Percentiles rank a stretch among this genome's conserved stretches.
phyloP scores from a whole-genome alignment of 257 asterid species.

The Gynochthodes officinalis region DNA sequence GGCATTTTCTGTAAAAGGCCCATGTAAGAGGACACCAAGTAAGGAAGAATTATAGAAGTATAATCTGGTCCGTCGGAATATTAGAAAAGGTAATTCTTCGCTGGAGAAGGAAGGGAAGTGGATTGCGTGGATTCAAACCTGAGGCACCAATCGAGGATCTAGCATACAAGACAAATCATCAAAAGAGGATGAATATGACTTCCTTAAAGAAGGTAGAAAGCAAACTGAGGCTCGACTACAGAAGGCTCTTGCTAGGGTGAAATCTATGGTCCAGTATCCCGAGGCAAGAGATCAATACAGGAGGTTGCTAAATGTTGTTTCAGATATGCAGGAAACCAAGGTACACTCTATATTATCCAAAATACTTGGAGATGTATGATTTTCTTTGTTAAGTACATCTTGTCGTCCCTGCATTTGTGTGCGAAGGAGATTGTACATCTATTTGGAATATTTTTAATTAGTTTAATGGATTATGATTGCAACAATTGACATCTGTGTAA shows the following conservation, averaged over 20 bases:
- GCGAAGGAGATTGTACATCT: too few relatives aligned
- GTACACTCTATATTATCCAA: slow-evolving; percentile 27
- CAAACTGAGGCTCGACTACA: slow-evolving; percentile 77
- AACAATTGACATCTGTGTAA: neutral
- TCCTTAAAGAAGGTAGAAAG: slow-evolving; percentile 78
- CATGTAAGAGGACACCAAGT: slow-evolving; percentile 96
- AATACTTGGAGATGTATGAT: neutral
- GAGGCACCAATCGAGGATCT: slow-evolving; percentile 51
- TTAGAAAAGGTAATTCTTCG: slow-evolving; percentile 78
- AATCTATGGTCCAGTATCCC: slow-evolving; percentile 92
- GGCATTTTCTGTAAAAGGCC: slow-evolving; percentile 53
- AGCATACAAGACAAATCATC: slow-evolving; percentile 36
- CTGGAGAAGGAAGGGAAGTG: slow-evolving; percentile 91
- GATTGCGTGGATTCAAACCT: slow-evolving; percentile 70
- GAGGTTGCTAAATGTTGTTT: slow-evolving; percentile 81
- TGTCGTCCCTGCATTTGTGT: neutral
- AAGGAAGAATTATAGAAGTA: slow-evolving; percentile 74
- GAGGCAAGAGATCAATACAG: slow-evolving; percentile 92
- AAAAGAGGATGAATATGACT: slow-evolving; percentile 82
- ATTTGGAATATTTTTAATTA: neutral
- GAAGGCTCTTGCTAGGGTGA: slow-evolving; percentile 86
- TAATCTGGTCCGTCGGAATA: slow-evolving; percentile 90
- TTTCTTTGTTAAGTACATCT: neutral
- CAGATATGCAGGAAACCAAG: slow-evolving; percentile 80
- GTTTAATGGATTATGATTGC: neutral